A percentile compares a stretch with the other conserved stretches of the same genome.
phyloP scores from a whole-genome alignment of 805 yeast genomes.

The Wickerhamomyces tratensis region DNA sequence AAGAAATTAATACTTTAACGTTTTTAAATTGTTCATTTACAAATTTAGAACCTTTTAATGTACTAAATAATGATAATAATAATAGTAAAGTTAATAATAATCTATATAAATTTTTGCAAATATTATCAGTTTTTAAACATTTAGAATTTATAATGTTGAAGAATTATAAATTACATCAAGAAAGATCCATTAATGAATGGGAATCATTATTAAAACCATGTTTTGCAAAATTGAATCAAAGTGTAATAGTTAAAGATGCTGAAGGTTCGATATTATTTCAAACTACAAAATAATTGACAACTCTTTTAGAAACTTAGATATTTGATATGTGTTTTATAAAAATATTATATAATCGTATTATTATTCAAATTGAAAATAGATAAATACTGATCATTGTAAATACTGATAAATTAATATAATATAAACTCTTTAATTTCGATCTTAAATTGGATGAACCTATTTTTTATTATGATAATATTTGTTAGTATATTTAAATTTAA shows the following conservation, averaged over 20 bases:
- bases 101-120: slow-evolving; percentile 22
- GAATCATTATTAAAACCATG: slow-evolving; percentile 24
- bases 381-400: no score
- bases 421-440: no score
- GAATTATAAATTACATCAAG: slow-evolving; percentile 26
- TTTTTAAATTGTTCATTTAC: slow-evolving; percentile 17
- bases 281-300: no score
- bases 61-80: slow-evolving; percentile 18
- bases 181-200: slow-evolving; percentile 29
- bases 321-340: no score
- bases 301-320: no score
- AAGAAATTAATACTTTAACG: slow-evolving; percentile 8
- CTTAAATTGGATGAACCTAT: no score
- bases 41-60: slow-evolving; percentile 15
- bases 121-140: slow-evolving; percentile 20
- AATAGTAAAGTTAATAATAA: slow-evolving; percentile 26
- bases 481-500: no score
- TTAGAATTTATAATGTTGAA: slow-evolving; percentile 27
- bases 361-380: no score
- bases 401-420: no score
- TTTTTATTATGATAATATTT: no score
- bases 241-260: slow-evolving; percentile 25
- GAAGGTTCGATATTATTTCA: slow-evolving; percentile 32
- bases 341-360: no score
- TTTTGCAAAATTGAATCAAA: slow-evolving; percentile 20